A percentile compares a stretch with the other conserved stretches of the same genome.
Conservation (phyloP, 2,329 filamentous ascomycete genomes). For the Nigrograna mackinnonii region DNA sequence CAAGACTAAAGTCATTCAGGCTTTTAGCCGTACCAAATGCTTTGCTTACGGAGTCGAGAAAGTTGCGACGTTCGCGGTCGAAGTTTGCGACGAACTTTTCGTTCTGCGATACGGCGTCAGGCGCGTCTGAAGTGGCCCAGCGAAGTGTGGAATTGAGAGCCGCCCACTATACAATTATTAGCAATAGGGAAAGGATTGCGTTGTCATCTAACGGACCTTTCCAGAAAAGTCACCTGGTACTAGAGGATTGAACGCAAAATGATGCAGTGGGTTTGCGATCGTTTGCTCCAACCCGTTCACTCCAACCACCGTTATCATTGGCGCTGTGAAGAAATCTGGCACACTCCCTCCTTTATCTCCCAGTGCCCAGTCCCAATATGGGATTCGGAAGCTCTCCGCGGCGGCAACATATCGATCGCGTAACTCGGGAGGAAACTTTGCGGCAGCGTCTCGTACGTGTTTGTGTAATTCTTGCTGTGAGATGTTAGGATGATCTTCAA, state of each 20-base stretch:
- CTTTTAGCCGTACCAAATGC: slow-evolving; percentile 6
- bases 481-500: neutral
- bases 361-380: slow-evolving; percentile 17
- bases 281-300: slow-evolving; percentile 14
- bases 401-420: slow-evolving; percentile 7
- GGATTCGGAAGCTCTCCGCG: slow-evolving; percentile 13
- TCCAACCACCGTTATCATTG: slow-evolving; percentile 17
- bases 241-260: slow-evolving; percentile 29
- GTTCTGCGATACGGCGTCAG: slow-evolving; percentile 22
- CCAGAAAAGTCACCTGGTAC: slow-evolving; percentile 22
- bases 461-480: slow-evolving; percentile 9
- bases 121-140: slow-evolving; percentile 27
- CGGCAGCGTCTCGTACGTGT: slow-evolving; percentile 6
- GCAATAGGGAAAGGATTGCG: neutral
- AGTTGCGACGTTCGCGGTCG: slow-evolving; percentile 2
- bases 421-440: slow-evolving; percentile 4
- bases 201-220: slow-evolving; percentile 3
- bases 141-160: slow-evolving; percentile 27
- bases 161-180: slow-evolving; percentile 20
- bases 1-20: slow-evolving; percentile 18
- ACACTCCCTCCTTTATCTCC: slow-evolving; percentile 17
- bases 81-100: slow-evolving; percentile 12
- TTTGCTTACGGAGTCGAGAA: slow-evolving; percentile 17
- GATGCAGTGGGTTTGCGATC: slow-evolving; percentile 32
- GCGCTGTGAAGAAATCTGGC: slow-evolving; percentile 26